These are phyloP conservation scores for Colletotrichum camelliae DNA, from an alignment of 2,329 filamentous ascomycete species.

Conservation along the genomic window DNA sequence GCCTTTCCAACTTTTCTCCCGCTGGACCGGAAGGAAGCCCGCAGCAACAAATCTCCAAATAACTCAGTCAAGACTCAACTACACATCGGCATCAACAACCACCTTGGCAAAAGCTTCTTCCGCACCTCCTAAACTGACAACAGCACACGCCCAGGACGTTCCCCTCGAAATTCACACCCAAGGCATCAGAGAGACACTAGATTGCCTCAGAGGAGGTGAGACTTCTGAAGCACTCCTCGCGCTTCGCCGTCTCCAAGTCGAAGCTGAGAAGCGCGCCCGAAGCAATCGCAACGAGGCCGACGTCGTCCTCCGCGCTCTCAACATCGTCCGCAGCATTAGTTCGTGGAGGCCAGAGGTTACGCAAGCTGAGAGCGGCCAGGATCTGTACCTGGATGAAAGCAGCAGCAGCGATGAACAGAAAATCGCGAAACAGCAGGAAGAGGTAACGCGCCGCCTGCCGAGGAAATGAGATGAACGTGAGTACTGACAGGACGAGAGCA, in stretches of 20 bases:
- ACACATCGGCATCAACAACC: neutral
- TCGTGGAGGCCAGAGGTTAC: neutral
- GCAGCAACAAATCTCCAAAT: neutral
- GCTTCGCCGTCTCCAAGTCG: neutral
- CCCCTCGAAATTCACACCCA: neutral
- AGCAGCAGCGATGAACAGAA: neutral
- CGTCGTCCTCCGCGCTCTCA: neutral
- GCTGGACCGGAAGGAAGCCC: neutral
- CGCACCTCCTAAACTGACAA: neutral
- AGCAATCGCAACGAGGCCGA: neutral
- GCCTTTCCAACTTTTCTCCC: neutral
- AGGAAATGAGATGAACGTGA: neutral
- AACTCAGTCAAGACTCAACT: neutral
- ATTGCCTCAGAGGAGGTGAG: neutral
- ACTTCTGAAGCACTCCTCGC: neutral
- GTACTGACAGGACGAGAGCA: neutral
- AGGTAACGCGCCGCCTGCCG: neutral
- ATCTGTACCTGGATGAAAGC: neutral
- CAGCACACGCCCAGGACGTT: neutral
- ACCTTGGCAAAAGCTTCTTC: neutral
- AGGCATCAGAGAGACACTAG: neutral
- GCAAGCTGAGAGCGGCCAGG: neutral
- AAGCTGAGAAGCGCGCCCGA: neutral
- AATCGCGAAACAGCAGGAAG: neutral
- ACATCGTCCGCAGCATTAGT: neutral